These are phyloP conservation scores for Vitis rotundifolia DNA, from an alignment of 164 flowering plant species.

Conservation along the genomic window DNA sequence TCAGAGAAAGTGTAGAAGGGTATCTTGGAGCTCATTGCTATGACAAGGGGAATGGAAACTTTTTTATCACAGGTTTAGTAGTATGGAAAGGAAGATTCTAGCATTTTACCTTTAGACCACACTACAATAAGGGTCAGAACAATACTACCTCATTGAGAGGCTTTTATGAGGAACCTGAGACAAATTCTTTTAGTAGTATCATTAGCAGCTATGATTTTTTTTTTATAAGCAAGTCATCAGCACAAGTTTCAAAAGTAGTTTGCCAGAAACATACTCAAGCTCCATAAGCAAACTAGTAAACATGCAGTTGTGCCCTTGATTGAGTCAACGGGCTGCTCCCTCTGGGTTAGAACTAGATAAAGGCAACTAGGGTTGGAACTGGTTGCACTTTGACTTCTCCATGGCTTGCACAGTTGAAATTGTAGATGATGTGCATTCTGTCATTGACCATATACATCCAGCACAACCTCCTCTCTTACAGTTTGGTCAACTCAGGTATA, in stretches of 20 bases:
- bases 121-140: slow-evolving; percentile 24
- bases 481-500: too few relatives aligned
- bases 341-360: too few relatives aligned
- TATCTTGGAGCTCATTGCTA: slow-evolving; percentile 26
- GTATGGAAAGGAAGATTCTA: slow-evolving; percentile 21
- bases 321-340: too few relatives aligned
- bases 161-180: slow-evolving; percentile 29
- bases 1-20: slow-evolving; percentile 16
- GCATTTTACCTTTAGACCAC: slow-evolving; percentile 17
- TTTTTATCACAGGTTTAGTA: slow-evolving; percentile 31
- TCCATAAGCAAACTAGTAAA: too few relatives aligned
- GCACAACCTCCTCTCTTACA: too few relatives aligned
- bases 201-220: slow-evolving; percentile 31
- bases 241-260: slow-evolving; percentile 18
- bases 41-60: slow-evolving; percentile 22
- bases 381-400: too few relatives aligned
- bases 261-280: too few relatives aligned
- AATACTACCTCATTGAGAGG: slow-evolving; percentile 48
- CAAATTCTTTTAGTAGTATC: slow-evolving; percentile 29
- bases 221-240: slow-evolving; percentile 28
- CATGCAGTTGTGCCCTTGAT: too few relatives aligned
- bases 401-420: too few relatives aligned
- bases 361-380: too few relatives aligned
- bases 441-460: too few relatives aligned
- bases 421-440: too few relatives aligned